Base-by-base conservation (phyloP, 1,284 basidiomycete species). In the Ustilago curta region DNA sequence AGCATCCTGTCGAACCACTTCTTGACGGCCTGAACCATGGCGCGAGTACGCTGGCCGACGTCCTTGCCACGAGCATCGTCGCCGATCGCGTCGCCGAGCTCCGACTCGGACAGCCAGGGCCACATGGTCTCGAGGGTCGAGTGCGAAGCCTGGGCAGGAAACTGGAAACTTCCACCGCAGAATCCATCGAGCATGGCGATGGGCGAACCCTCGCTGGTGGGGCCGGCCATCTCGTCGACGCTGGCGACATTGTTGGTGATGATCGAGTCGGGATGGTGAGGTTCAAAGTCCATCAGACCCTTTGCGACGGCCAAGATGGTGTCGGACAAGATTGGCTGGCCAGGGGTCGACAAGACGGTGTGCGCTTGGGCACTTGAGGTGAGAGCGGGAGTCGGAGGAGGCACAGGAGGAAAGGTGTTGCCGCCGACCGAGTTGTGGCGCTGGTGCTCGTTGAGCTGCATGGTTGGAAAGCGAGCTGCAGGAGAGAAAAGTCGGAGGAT, bases 321-420 rank as follows among this genome's bases (percentile, higher is more conserved):
- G 8, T 2, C 5, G 14, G 50, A 7, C 14, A 40, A 12, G 5
- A 35, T 48, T 4, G 53, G 51, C 12, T 27, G 37, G 21, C 35
- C 19, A 11, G 12, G 27, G 37, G 51, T 40, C 25, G 39, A n/a
- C 5, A 42, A 9, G 51, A 39, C 29, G 18, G 51, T n/a, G n/a
- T 43, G 6, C 27, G 44, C 32, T 12, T 35, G 23, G 9, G 18
- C 23, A 16, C 23, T 8, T 21, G 21, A 35, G 19, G 25, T 32
- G 14, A 44, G 5, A 18, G 8, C 35, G 23, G 54, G 54, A 12
- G 53, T 44, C 27, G 43, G 32, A n/a, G 43, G 44, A 39, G 54
- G 44, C 23, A 32, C 40, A 35, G 32, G 9, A 32, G 54, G 32
- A 6, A 5, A 21, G 52, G 27, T n/a, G 32, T 7, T 35, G 32